Percentiles rank a stretch among this genome's conserved stretches.
These are phyloP conservation scores for Serendipita sp. DNA, from an alignment of 768 basidiomycete genomes.

Conservation along the genomic window DNA sequence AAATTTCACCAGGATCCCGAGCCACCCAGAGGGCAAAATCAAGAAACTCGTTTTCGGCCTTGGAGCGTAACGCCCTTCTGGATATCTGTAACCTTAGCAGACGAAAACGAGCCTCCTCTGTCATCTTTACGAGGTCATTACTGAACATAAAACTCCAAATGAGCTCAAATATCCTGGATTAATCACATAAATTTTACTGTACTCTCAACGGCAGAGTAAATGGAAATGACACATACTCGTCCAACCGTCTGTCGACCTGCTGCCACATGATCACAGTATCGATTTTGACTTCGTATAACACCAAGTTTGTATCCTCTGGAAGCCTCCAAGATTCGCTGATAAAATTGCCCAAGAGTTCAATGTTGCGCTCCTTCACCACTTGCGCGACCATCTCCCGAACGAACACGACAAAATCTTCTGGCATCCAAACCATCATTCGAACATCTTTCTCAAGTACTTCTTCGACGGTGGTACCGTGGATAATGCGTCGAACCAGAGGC, in stretches of 20 bases:
- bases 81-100: not conserved
- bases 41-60: not conserved
- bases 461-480: not conserved
- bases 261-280: not conserved
- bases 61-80: not conserved
- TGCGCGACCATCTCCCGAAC: not conserved
- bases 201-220: not conserved
- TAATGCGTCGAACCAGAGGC: not conserved
- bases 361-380: not conserved
- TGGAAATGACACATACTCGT: not conserved
- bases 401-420: not conserved
- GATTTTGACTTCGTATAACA: not conserved
- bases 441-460: conserved; percentile 1
- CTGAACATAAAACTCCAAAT: not conserved
- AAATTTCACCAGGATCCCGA: not conserved
- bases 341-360: not conserved
- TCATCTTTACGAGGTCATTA: not conserved
- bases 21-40: not conserved
- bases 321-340: not conserved
- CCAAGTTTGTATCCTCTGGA: not conserved
- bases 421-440: not conserved
- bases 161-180: not conserved
- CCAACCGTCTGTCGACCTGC: conserved; percentile 5
- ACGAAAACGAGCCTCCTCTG: not conserved
- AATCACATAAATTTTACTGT: not conserved